Conservation (phyloP, 78 protist species). For the Anaeramoeba ignava region DNA sequence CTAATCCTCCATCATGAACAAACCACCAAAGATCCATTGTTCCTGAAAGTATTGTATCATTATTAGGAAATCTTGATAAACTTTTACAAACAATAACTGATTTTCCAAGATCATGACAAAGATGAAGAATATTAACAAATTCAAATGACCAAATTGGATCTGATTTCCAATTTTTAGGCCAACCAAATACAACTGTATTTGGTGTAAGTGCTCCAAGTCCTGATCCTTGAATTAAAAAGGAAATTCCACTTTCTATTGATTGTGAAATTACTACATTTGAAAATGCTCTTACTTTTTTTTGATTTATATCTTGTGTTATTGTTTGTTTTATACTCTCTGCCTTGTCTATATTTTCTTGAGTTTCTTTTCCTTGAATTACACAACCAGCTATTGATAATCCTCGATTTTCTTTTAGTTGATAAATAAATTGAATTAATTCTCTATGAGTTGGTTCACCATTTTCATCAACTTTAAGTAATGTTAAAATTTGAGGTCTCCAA, state of each 20-base stretch:
- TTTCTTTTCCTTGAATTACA: slow-evolving; percentile 12
- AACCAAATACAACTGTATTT: slow-evolving; percentile 23
- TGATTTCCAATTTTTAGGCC: slow-evolving; percentile 20
- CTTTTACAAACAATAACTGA: too few relatives aligned
- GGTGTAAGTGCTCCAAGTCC: slow-evolving; percentile 37
- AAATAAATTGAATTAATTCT: too few relatives aligned
- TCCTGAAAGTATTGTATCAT: not conserved
- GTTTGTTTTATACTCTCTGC: not conserved
- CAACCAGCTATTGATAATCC: not conserved
- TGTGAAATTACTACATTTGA: slow-evolving; percentile 12
- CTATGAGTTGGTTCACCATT: slow-evolving; percentile 6
- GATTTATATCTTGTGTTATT: slow-evolving; percentile 2
- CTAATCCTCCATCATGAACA: slow-evolving; percentile 39
- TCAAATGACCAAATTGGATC: too few relatives aligned
- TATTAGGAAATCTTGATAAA: not conserved
- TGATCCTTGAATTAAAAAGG: slow-evolving; percentile 12
- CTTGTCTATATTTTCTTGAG: not conserved
- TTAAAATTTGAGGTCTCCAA: slow-evolving; percentile 28
- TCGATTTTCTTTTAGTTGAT: too few relatives aligned
- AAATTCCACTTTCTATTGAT: not conserved
- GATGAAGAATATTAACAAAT: too few relatives aligned
- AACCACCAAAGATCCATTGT: slow-evolving; percentile 50
- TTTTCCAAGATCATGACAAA: too few relatives aligned
- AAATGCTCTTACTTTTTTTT: slow-evolving; percentile 16
- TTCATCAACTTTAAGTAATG: not conserved